A percentile compares a stretch with the other conserved stretches of the same genome.
Evolutionary conservation across 352 stramenopile genomes (phyloP).

Genomic region (Phytophthora tentaculata): DNA sequence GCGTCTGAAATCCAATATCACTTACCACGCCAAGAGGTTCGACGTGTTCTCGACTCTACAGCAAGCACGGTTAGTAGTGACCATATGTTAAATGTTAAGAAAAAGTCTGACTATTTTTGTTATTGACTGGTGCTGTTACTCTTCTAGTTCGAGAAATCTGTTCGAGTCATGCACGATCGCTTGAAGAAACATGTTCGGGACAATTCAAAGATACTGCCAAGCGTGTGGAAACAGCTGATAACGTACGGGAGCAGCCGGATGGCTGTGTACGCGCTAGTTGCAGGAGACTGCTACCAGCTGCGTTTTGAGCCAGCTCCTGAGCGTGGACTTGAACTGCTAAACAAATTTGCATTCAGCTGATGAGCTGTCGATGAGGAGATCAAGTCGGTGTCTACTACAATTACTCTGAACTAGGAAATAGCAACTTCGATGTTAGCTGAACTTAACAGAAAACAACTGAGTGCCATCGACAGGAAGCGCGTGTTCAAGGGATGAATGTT

Average conservation of each 20-base stretch:
- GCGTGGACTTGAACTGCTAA: slow-evolving; percentile 51
- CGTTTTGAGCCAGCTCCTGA: slow-evolving; percentile 53
- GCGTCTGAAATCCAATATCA: slow-evolving; percentile 75
- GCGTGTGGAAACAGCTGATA: slow-evolving; percentile 60
- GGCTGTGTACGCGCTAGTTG: slow-evolving; percentile 54
- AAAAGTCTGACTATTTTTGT: too few relatives aligned
- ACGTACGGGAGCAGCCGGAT: slow-evolving; percentile 49
- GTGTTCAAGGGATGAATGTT: too few relatives aligned
- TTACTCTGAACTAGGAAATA: too few relatives aligned
- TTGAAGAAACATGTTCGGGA: slow-evolving; percentile 78
- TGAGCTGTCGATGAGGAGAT: too few relatives aligned
- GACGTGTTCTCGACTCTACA: slow-evolving; percentile 53
- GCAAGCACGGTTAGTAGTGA: slow-evolving; percentile 38
- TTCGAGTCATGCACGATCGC: slow-evolving; percentile 68
- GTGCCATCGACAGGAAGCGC: too few relatives aligned
- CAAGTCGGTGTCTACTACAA: too few relatives aligned
- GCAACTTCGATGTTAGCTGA: too few relatives aligned
- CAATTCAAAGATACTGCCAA: slow-evolving; percentile 58
- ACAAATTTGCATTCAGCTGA: slow-evolving; percentile 49
- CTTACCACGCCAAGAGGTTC: slow-evolving; percentile 61
- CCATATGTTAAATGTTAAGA: background rate
- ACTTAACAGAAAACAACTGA: too few relatives aligned
- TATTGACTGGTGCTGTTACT: too few relatives aligned
- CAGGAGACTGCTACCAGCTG: slow-evolving; percentile 67
- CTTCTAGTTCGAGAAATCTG: slow-evolving; percentile 74